Percentiles rank a stretch among this genome's conserved stretches.
Conservation (phyloP, 2,329 filamentous ascomycete species). For the Trichoderma afroharzianum region DNA sequence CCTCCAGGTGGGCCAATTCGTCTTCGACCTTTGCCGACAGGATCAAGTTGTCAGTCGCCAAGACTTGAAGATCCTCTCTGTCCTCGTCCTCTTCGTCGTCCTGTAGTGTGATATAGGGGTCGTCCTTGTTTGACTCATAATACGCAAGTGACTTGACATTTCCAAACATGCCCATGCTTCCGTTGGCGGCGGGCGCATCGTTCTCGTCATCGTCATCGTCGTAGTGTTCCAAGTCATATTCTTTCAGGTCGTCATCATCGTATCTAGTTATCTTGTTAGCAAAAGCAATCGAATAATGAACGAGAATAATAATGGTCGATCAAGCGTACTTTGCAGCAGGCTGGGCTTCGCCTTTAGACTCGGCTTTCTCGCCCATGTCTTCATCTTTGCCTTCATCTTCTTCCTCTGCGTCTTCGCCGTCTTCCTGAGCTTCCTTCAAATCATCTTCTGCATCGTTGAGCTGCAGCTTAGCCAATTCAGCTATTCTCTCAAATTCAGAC, state of each 20-base stretch:
- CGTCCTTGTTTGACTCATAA: conserved; percentile 89
- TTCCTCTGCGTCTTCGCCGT: conserved; percentile 21
- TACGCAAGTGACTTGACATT: conserved; percentile 92
- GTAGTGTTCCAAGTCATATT: conserved; percentile 95
- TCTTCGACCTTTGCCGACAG: conserved; percentile 94
- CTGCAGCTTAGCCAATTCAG: conserved; percentile 70
- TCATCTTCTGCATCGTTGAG: conserved; percentile 91
- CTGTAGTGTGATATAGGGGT: conserved; percentile 91
- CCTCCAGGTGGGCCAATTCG: conserved; percentile 91
- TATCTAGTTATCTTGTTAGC: conserved; percentile 39
- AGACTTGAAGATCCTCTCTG: conserved; percentile 86
- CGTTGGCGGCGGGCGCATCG: conserved; percentile 46
- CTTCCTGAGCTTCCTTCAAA: conserved; percentile 64
- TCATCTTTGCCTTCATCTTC: conserved; percentile 19
- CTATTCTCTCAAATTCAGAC: conserved; percentile 71
- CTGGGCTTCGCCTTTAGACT: conserved; percentile 19
- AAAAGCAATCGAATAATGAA: not conserved
- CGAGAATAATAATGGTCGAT: not conserved
- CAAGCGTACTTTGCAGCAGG: conserved; percentile 40
- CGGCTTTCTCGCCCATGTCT: conserved; percentile 24
- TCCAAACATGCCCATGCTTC: conserved; percentile 87
- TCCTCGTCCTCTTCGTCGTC: conserved; percentile 74
- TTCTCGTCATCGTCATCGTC: conserved; percentile 85
- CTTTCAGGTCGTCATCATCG: conserved; percentile 84
- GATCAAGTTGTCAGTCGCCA: conserved; percentile 89